Conservation (phyloP, 108 stramenopile species). For the Bacterosira constricta region DNA sequence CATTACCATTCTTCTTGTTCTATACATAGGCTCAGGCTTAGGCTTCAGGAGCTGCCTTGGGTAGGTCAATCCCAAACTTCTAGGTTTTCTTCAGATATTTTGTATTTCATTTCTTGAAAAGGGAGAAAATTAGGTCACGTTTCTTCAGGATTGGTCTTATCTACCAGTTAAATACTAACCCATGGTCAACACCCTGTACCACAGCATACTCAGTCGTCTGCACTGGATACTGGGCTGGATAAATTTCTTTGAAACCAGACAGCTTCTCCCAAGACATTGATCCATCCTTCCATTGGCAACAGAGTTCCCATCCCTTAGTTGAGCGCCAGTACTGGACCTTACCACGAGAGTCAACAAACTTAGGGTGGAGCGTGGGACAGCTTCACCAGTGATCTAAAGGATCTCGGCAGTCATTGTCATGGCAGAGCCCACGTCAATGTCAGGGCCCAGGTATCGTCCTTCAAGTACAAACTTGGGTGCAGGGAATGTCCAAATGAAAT, state of each 20-base stretch:
- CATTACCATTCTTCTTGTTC: conserved; percentile 40
- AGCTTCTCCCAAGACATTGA: conserved; percentile 25
- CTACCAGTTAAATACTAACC: no score
- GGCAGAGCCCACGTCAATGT: conserved; percentile 14
- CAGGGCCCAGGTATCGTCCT: conserved; percentile 38
- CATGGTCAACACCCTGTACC: not conserved
- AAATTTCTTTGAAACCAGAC: conserved; percentile 8
- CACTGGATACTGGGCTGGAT: no score
- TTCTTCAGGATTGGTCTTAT: conserved; percentile 6
- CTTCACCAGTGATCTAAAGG: conserved; percentile 17
- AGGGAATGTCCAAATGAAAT: not conserved
- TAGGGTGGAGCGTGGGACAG: not conserved
- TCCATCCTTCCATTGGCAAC: conserved; percentile 48
- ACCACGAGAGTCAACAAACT: not conserved
- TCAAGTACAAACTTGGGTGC: not conserved
- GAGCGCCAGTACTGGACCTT: no score
- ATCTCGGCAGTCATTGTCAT: conserved; percentile 27
- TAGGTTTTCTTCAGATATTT: conserved; percentile 19
- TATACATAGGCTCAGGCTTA: no score
- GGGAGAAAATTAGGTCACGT: not conserved
- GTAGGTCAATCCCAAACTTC: conserved; percentile 27
- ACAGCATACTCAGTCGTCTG: conserved; percentile 21
- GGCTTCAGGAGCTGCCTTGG: no score
- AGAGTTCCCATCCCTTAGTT: conserved; percentile 39
- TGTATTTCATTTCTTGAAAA: no score